These are phyloP conservation scores for Paratinospora sagittata DNA, from an alignment of 164 flowering plant species.

Conservation along the genomic window DNA sequence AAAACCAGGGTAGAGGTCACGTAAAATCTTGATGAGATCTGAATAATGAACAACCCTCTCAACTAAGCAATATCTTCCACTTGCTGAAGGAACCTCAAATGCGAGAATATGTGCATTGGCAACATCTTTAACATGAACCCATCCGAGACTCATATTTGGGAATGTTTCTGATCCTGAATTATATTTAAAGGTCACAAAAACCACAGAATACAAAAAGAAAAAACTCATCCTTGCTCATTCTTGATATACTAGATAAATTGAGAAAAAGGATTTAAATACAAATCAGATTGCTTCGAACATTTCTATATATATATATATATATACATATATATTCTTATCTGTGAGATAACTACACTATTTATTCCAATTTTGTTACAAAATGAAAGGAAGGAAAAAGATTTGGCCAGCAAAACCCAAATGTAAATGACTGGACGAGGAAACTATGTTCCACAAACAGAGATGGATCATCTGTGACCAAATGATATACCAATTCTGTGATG, in stretches of 20 bases:
- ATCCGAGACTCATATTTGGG: conserved; percentile 32
- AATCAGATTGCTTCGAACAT: no score
- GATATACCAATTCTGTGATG: no score
- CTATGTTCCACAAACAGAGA: neutral
- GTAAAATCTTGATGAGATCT: conserved; percentile 34
- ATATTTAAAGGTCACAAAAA: neutral
- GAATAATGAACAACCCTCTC: no score
- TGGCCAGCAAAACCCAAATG: neutral
- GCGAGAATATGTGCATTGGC: conserved; percentile 58
- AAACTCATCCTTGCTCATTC: neutral
- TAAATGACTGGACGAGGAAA: neutral
- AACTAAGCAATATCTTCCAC: conserved; percentile 54
- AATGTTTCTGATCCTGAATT: conserved; percentile 35
- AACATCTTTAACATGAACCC: conserved; percentile 57
- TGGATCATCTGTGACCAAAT: neutral
- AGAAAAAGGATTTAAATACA: no score
- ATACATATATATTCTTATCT: no score
- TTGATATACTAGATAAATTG: neutral
- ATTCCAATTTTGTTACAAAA: no score
- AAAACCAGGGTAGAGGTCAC: conserved; percentile 37
- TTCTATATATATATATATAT: no score
- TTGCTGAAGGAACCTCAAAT: conserved; percentile 52
- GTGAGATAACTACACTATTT: no score
- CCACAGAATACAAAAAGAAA: neutral
- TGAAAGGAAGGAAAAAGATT: neutral